Evolutionary conservation across 116 monocot genomes (phyloP).

Genomic region (Zostera marina): DNA sequence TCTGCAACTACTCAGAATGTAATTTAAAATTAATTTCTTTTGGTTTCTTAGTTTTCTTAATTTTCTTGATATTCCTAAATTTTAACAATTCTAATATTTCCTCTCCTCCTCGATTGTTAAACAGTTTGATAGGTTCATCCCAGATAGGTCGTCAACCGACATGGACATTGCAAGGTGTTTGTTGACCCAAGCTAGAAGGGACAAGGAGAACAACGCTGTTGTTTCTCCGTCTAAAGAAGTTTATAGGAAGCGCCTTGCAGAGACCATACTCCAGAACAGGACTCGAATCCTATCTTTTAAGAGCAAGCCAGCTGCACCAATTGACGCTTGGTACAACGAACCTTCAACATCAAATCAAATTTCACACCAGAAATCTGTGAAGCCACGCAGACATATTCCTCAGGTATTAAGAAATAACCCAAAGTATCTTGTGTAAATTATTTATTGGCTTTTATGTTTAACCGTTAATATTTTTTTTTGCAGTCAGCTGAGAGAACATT

Average conservation of each 20-base stretch:
- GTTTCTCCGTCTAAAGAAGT: slow-evolving; percentile 57
- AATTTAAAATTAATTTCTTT: not conserved
- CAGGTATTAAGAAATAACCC: slow-evolving; percentile 27
- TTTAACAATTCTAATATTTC: too few relatives aligned
- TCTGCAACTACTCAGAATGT: not conserved
- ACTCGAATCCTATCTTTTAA: slow-evolving; percentile 57
- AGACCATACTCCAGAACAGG: slow-evolving; percentile 47
- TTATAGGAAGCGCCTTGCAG: slow-evolving; percentile 46
- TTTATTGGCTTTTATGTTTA: too few relatives aligned
- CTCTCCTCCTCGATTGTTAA: not conserved
- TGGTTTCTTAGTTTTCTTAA: too few relatives aligned
- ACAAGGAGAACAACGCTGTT: slow-evolving; percentile 29
- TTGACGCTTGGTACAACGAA: slow-evolving; percentile 6
- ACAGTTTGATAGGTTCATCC: slow-evolving; percentile 80
- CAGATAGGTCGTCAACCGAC: slow-evolving; percentile 59
- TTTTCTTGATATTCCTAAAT: too few relatives aligned
- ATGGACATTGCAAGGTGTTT: slow-evolving; percentile 49
- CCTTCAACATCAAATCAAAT: slow-evolving; percentile 4
- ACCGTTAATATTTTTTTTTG: not conserved
- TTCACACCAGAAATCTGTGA: slow-evolving; percentile 15
- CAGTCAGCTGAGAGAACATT: slow-evolving; percentile 57
- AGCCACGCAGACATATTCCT: slow-evolving; percentile 38
- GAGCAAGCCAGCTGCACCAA: slow-evolving; percentile 36
- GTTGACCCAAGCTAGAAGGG: slow-evolving; percentile 32
- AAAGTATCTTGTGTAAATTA: too few relatives aligned